A percentile compares a stretch with the other conserved stretches of the same genome.
These are phyloP conservation scores for Sporothrix schenckii DNA, from an alignment of 2,329 filamentous ascomycete genomes.

Conservation along the genomic window DNA sequence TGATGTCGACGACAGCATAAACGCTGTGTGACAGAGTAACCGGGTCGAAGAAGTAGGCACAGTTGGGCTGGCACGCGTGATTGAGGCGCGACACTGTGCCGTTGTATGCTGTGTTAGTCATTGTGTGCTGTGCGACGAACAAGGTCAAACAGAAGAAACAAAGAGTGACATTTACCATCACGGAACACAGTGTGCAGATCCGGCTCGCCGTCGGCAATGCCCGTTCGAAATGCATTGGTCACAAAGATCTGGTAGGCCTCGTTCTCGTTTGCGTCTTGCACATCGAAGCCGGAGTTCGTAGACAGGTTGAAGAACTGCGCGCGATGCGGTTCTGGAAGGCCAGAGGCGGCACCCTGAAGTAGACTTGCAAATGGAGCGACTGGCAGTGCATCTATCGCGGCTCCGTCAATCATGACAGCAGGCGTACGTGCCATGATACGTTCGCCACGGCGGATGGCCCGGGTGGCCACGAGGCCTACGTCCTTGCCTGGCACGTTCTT, in stretches of 20 bases:
- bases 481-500: constrained; percentile 42
- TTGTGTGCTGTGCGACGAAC: background rate
- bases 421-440: constrained; percentile 42
- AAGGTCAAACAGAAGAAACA: background rate
- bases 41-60: constrained; percentile 46
- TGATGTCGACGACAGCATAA: constrained; percentile 45
- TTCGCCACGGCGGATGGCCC: constrained; percentile 39
- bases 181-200: constrained; percentile 43
- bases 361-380: constrained; percentile 37
- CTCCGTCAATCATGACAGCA: constrained; percentile 43
- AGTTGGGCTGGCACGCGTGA: constrained; percentile 50
- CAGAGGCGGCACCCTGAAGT: constrained; percentile 38
- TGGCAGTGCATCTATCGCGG: constrained; percentile 37
- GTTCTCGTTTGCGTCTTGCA: constrained; percentile 31
- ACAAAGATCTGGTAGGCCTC: constrained; percentile 41
- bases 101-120: constrained; percentile 2
- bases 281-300: constrained; percentile 35
- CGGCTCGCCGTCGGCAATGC: constrained; percentile 35
- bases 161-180: constrained; percentile 38
- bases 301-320: constrained; percentile 40
- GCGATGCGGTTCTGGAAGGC: constrained; percentile 37
- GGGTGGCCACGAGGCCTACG: constrained; percentile 41
- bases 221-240: constrained; percentile 42
- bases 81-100: constrained; percentile 46
- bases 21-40: constrained; percentile 45